Evolutionary conservation across 2,329 filamentous ascomycete genomes (phyloP).

Genomic region (Chalaropsis thielavioides): DNA sequence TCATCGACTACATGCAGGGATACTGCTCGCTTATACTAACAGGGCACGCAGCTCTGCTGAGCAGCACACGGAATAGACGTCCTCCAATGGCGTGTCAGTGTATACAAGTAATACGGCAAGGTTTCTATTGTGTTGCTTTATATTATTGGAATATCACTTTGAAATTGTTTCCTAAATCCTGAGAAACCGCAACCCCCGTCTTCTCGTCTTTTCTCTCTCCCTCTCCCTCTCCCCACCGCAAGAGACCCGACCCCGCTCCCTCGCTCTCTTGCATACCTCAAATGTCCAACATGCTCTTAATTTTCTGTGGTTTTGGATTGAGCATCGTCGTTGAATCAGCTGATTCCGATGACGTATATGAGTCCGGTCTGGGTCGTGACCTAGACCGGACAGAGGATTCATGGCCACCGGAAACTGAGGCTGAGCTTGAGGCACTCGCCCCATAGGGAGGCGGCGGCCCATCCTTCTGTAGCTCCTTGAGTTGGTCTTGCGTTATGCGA

Average conservation of each 20-base stretch:
- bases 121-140: no score
- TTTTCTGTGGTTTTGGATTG: slow-evolving; percentile 39
- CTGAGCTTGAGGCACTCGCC: slow-evolving; percentile 21
- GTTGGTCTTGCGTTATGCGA: slow-evolving; percentile 24
- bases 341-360: slow-evolving; percentile 32
- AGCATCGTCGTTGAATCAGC: slow-evolving; percentile 28
- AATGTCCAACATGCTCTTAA: slow-evolving; percentile 45
- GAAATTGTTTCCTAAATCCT: not conserved
- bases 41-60: no score
- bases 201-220: no score
- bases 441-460: slow-evolving; percentile 32
- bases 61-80: no score
- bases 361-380: slow-evolving; percentile 20
- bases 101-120: no score
- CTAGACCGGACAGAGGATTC: not conserved
- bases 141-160: not conserved
- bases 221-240: not conserved
- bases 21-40: no score
- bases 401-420: slow-evolving; percentile 21
- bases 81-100: no score
- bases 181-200: no score
- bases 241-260: not conserved
- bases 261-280: slow-evolving; percentile 22
- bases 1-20: no score
- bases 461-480: slow-evolving; percentile 30